A percentile compares a stretch with the other conserved stretches of the same genome.
These are phyloP conservation scores for Gymnopilus dilepis DNA, from an alignment of 768 basidiomycete species.

Conservation along the genomic window DNA sequence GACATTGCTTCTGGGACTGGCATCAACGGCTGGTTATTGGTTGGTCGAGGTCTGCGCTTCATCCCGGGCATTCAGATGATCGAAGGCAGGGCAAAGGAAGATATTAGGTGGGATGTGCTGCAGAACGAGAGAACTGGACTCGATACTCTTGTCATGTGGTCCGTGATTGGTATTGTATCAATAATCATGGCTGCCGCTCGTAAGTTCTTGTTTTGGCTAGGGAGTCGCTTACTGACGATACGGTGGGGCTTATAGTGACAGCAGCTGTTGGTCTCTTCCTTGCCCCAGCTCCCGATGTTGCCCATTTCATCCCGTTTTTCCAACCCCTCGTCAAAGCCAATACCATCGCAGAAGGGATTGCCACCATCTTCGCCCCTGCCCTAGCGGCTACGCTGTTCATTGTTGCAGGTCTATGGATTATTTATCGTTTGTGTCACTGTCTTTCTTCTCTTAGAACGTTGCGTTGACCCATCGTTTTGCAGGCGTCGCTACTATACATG, in stretches of 20 bases:
- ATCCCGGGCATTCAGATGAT: slow-evolving; percentile 71
- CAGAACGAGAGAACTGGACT: slow-evolving; percentile 58
- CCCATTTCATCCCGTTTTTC: slow-evolving; percentile 73
- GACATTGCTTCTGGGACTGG: slow-evolving; percentile 73
- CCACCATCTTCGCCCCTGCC: slow-evolving; percentile 71
- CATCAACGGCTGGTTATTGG: slow-evolving; percentile 79
- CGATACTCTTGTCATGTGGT: slow-evolving; percentile 61
- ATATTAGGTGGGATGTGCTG: slow-evolving; percentile 80
- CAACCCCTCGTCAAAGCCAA: slow-evolving; percentile 52
- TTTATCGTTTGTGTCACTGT: slow-evolving; percentile 55
- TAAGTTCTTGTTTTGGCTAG: slow-evolving; percentile 44
- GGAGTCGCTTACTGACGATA: slow-evolving; percentile 10
- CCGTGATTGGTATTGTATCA: slow-evolving; percentile 52
- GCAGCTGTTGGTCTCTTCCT: slow-evolving; percentile 73
- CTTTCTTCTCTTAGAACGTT: slow-evolving; percentile 2
- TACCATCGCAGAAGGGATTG: slow-evolving; percentile 63
- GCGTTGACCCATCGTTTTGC: slow-evolving; percentile 16
- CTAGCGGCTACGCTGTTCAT: slow-evolving; percentile 65
- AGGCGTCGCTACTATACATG: slow-evolving; percentile 61
- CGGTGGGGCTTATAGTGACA: slow-evolving; percentile 52
- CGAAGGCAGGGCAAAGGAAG: slow-evolving; percentile 82
- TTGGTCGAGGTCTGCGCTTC: slow-evolving; percentile 69
- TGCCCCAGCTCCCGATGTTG: slow-evolving; percentile 72
- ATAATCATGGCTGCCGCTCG: slow-evolving; percentile 61
- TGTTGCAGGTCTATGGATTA: slow-evolving; percentile 50